Evolutionary conservation across 2,329 filamentous ascomycete genomes (phyloP), one percentile per base, ranked within the genome.

Genomic region (Talaromyces albobiverticillius): DNA sequence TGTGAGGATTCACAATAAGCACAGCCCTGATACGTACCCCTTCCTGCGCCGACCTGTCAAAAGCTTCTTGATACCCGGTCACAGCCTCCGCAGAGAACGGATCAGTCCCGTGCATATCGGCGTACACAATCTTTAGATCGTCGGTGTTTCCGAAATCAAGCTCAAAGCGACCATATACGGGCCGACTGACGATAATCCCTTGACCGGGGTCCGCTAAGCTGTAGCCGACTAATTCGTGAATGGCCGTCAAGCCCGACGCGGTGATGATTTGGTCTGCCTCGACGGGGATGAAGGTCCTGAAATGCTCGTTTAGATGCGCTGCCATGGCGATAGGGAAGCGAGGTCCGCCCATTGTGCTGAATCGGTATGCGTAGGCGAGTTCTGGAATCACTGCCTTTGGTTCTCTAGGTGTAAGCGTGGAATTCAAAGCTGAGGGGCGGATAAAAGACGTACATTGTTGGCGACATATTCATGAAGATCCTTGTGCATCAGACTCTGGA

Each of bases 141-240:
- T 76, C 71, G 50, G 75, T 72, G 20, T 73, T 70, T 0, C 74
- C 73, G 45, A 81, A 78, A 59, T 82, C 79, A 1, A 73, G 62
- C 25, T 74, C 70, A 52, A 82, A 82, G 13, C 75, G 70, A 16
- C 73, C 72, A 54, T 82, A 82, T 4, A 74, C 67, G 0, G 79
- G 78, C 14, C 72, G 64, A 42, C 67, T 71, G 3, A 79, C 64
- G 7, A 82, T 59, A 14, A 82, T 72, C 1, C 70, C 77, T 42
- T 81, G 76, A 1, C 72, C 73, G 1, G 67, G 64, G 51, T 76
- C 74, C 11, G 68, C 72, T 1, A 81, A 56, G 7, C 64, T 68
- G 51, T 70, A 77, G 0, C 68, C 73, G 6, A 79, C 63, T 63
- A 76, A 69, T 34, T 76, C 73, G 18, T 69, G 70, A 2, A 78